These are phyloP conservation scores for Quercus lobata DNA, from an alignment of 331 rosid species.

Conservation along the genomic window DNA sequence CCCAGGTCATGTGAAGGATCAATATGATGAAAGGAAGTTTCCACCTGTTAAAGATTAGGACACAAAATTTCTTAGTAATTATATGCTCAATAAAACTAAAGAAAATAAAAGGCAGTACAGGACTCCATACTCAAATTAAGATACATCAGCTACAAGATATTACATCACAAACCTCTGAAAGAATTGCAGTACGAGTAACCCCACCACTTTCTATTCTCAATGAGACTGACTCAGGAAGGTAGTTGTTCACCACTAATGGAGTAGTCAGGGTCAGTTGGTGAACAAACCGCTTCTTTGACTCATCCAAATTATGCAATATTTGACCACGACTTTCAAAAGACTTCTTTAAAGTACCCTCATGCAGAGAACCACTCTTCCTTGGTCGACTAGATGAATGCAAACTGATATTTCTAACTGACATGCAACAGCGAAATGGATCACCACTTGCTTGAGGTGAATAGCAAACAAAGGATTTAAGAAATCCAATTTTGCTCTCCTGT, in stretches of 20 bases:
- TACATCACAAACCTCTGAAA: conserved; percentile 75
- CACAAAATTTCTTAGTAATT: conserved; percentile 1
- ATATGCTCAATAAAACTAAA: neutral
- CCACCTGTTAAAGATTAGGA: conserved; percentile 50
- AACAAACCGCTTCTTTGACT: conserved; percentile 51
- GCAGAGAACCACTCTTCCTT: conserved; percentile 32
- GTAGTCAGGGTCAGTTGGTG: conserved; percentile 70
- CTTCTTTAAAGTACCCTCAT: conserved; percentile 16
- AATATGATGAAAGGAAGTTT: conserved; percentile 69
- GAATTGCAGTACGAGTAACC: conserved; percentile 46
- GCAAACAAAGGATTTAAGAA: conserved; percentile 77
- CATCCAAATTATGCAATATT: conserved; percentile 16
- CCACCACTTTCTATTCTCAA: conserved; percentile 76
- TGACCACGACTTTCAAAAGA: neutral
- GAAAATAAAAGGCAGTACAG: conserved; percentile 4
- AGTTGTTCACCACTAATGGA: conserved; percentile 72
- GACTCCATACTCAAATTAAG: neutral
- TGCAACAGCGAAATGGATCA: conserved; percentile 88
- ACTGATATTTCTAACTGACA: conserved; percentile 64
- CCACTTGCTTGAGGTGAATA: conserved; percentile 87
- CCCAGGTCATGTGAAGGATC: conserved; percentile 92
- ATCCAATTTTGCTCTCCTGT: conserved; percentile 63
- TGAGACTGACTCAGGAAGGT: conserved; percentile 67
- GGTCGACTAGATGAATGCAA: conserved; percentile 45
- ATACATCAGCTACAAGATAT: conserved; percentile 4